Conservation (phyloP, 2,329 filamentous ascomycete genomes). For the Hypoxylon rubiginosum region DNA sequence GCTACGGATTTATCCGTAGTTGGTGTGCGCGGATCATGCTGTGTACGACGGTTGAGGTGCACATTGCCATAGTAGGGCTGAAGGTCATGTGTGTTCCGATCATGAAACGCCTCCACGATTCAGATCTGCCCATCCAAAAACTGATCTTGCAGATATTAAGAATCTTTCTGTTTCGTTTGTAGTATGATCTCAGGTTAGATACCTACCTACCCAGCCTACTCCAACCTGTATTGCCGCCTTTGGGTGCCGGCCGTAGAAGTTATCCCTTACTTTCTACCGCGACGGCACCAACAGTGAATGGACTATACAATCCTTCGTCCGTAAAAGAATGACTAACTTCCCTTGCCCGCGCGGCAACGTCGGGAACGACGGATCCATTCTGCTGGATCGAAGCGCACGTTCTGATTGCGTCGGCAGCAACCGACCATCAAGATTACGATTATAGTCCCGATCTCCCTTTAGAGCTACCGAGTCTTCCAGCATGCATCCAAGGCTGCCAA, state of each 20-base stretch:
- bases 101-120: slow-evolving; percentile 41
- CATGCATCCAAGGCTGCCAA: slow-evolving; percentile 11
- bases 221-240: slow-evolving; percentile 9
- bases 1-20: slow-evolving; percentile 20
- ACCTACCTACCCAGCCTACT: not conserved
- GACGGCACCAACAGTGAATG: not conserved
- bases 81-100: slow-evolving; percentile 35
- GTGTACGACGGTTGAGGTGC: slow-evolving; percentile 14
- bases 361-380: slow-evolving; percentile 33
- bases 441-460: slow-evolving; percentile 30
- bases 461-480: slow-evolving; percentile 8
- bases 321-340: slow-evolving; percentile 5
- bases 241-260: slow-evolving; percentile 20
- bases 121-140: slow-evolving; percentile 32
- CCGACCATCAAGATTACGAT: slow-evolving; percentile 33
- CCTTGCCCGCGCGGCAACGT: slow-evolving; percentile 20
- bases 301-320: not conserved
- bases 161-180: not conserved
- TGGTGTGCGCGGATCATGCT: slow-evolving; percentile 8
- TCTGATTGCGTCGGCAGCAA: slow-evolving; percentile 41
- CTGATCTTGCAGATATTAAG: slow-evolving; percentile 35
- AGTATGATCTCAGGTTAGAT: not conserved
- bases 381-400: slow-evolving; percentile 31
- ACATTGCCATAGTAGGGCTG: slow-evolving; percentile 31
- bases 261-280: slow-evolving; percentile 18